phyloP scores from a whole-genome alignment of 352 stramenopile species.

The Globisporangium abappressorium region DNA sequence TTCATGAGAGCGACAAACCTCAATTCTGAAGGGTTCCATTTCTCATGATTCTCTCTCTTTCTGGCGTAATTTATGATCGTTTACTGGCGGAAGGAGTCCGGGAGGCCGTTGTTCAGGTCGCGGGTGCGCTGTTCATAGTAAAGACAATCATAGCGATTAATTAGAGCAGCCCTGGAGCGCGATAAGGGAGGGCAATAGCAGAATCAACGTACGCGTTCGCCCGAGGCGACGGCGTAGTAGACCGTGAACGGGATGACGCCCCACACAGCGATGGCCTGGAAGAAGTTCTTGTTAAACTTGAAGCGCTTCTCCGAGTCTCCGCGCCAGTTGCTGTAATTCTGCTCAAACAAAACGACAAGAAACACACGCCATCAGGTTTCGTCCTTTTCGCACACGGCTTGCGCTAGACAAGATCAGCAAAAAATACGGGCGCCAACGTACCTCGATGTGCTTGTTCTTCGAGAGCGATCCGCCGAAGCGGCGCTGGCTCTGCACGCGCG shows the following conservation, averaged over 20 bases:
- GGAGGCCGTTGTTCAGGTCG: slow-evolving; percentile 31
- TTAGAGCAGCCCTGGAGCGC: neutral
- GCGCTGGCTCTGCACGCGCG: slow-evolving; percentile 60
- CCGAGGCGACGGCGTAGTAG: slow-evolving; percentile 59
- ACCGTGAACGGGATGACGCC: slow-evolving; percentile 54
- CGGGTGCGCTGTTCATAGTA: slow-evolving; percentile 9
- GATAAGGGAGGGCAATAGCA: neutral
- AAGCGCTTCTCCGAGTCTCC: slow-evolving; percentile 83
- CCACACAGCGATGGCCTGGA: slow-evolving; percentile 46
- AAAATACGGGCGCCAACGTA: slow-evolving; percentile 16
- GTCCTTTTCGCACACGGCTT: neutral
- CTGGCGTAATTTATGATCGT: slow-evolving; percentile 2
- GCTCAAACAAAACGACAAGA: slow-evolving; percentile 3
- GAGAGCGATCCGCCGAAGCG: slow-evolving; percentile 68
- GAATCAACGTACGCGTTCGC: slow-evolving; percentile 55
- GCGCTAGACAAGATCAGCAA: neutral
- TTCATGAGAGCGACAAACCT: neutral
- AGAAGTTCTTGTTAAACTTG: slow-evolving; percentile 70
- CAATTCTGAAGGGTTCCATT: neutral
- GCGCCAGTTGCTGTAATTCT: slow-evolving; percentile 88
- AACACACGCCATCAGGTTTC: slow-evolving; percentile 7
- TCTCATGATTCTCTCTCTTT: neutral
- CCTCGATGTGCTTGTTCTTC: slow-evolving; percentile 87
- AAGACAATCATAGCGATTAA: neutral
- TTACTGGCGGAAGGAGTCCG: slow-evolving; percentile 63